Base-by-base conservation (phyloP, 2,329 filamentous ascomycete species). In the Fusarium setosum region DNA sequence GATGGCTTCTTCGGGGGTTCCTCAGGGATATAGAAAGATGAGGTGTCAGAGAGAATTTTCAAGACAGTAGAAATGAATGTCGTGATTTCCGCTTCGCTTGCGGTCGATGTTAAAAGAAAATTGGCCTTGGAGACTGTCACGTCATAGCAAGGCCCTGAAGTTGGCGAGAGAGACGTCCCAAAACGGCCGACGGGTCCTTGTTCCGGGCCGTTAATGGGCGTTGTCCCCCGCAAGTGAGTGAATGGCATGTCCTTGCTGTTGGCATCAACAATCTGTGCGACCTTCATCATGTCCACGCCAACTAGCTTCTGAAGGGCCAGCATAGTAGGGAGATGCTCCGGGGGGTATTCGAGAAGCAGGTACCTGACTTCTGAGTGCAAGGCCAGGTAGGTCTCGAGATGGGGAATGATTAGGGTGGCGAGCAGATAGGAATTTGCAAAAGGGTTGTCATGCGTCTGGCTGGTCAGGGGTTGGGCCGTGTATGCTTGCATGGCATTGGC, bases 401-500 rank as follows among this genome's bases (percentile, higher is more conserved):
- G 86, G 2, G 87, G 86, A 35, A 90, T 79, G 20, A 90, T 80
- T 3, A 89, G 78, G 1, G 84, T 83, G 3, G 88, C 87, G 3
- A 90, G 80, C 15, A 86, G 76, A 20, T 82, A 77, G 2, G 85
- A 81, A 66, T 86, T 84, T 15, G 80, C 79, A 59, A 88, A 85
- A 1, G 85, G 86, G 64, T 86, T 86, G 56, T 84, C 82, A 29
- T 82, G 79, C 4, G 80, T 80, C 59, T 86, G 84, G 54, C 82
- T 81, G 4, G 81, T 72, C 8, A 85, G 74, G 2, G 81, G 81
- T 57, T 86, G 85, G 2, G 83, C 78, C 6, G 83, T 85, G 63
- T 84, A 86, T 1, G 82, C 79, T 72, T 89, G 87, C 83, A 90
- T 87, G 5, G 85, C 85, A 63, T 83, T 88, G 65, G 83, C 83